These are phyloP conservation scores for Saturnispora galanensis DNA, from an alignment of 805 yeast species.

Conservation along the genomic window DNA sequence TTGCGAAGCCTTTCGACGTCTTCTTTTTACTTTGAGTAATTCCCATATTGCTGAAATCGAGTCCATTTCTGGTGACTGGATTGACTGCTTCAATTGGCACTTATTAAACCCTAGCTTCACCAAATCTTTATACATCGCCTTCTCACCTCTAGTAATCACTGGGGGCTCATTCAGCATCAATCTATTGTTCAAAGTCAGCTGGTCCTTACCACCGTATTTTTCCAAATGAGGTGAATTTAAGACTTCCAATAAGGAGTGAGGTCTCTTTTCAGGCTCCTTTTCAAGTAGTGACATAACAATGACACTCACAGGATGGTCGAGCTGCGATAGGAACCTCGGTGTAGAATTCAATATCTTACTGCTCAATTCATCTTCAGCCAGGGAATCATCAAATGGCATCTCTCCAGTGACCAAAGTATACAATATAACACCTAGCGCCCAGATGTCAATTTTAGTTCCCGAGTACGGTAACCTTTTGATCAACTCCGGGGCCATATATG, in stretches of 20 bases:
- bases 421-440: slow-evolving; percentile 87
- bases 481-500: slow-evolving; percentile 95
- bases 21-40: slow-evolving; percentile 47
- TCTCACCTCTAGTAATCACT: slow-evolving; percentile 44
- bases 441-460: slow-evolving; percentile 75
- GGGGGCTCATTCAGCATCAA: slow-evolving; percentile 28
- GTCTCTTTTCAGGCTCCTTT: slow-evolving; percentile 60
- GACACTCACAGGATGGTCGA: slow-evolving; percentile 30
- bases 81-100: slow-evolving; percentile 47
- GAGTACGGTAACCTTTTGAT: slow-evolving; percentile 57
- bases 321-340: slow-evolving; percentile 41
- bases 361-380: slow-evolving; percentile 47
- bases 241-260: slow-evolving; percentile 40
- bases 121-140: slow-evolving; percentile 47
- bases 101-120: slow-evolving; percentile 55
- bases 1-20: slow-evolving; percentile 29
- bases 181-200: slow-evolving; percentile 31
- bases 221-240: slow-evolving; percentile 42
- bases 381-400: slow-evolving; percentile 85
- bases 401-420: slow-evolving; percentile 78
- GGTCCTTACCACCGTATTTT: slow-evolving; percentile 32
- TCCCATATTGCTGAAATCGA: slow-evolving; percentile 70
- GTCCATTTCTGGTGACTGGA: slow-evolving; percentile 53
- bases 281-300: slow-evolving; percentile 46
- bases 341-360: slow-evolving; percentile 51